These are phyloP conservation scores for Spatholobus suberectus DNA, from an alignment of 306 rosid species.

Conservation along the genomic window DNA sequence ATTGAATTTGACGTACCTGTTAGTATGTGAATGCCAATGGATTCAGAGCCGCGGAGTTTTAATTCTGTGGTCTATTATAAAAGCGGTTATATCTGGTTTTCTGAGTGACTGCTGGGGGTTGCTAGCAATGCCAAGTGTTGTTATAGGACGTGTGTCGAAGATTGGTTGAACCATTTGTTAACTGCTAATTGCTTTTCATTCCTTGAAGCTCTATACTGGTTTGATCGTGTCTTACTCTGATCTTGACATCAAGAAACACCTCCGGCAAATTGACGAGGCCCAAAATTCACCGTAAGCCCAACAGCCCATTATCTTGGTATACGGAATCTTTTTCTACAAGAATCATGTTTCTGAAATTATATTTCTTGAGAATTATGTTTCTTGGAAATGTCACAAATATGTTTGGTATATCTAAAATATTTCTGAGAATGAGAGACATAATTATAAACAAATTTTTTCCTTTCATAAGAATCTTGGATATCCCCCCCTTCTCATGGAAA, in stretches of 20 bases:
- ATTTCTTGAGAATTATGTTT: no score
- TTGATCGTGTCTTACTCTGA: background rate
- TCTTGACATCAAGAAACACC: background rate
- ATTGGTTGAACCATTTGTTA: slow-evolving; percentile 39
- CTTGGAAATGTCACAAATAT: no score
- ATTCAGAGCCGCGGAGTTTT: slow-evolving; percentile 30
- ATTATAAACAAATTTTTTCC: no score
- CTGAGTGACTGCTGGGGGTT: slow-evolving; percentile 18
- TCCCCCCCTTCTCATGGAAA: no score
- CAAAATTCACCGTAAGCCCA: background rate
- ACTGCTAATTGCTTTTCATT: background rate
- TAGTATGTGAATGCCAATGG: slow-evolving; percentile 35
- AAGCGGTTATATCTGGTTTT: slow-evolving; percentile 40
- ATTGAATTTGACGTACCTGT: slow-evolving; percentile 43
- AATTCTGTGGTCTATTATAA: slow-evolving; percentile 16
- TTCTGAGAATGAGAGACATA: no score
- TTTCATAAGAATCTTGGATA: no score
- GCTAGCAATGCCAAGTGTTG: slow-evolving; percentile 55
- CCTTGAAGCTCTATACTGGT: background rate
- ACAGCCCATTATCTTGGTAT: background rate
- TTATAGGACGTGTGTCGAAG: slow-evolving; percentile 27
- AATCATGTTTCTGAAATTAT: no score
- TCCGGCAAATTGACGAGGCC: background rate
- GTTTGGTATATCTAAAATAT: no score
- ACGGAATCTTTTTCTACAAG: no score